Evolutionary conservation across 2,329 filamentous ascomycete genomes (phyloP), one percentile per base, ranked within the genome.

Genomic region (Colletotrichum sp.): DNA sequence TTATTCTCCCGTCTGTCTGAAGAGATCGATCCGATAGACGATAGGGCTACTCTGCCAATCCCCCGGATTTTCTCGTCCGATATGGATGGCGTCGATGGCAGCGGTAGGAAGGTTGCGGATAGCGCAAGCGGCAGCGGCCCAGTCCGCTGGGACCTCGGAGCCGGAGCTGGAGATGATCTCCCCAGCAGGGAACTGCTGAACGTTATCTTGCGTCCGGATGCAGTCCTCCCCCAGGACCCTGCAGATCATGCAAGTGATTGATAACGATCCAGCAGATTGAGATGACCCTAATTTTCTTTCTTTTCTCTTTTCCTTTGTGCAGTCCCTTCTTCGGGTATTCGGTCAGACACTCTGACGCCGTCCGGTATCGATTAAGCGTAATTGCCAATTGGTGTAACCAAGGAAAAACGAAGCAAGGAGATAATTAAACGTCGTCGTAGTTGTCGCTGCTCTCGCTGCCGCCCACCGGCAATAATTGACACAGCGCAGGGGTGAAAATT

Each of bases 171-270:
- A 52, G 43, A 58, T 58, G 21, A 24, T 58, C 55, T 28, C 73
- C 73, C 73, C 73, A 64, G 58, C 73, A 75, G 73, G 73, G 73
- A 75, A 75, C 62, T 62, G 56, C 28, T 59, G 48, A 73, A 75
- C 56, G 64, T 73, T 75, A 75, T 66, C 61, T 71, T 74, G 72
- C 63, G 64, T 71, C 48, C 14, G 26, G 67, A 61, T 74, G 72
- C 68, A 55, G 52, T 43, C 58, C 55, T 74, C 26, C 28, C 48
- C 28, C 64, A 64, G 73, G 73, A 75, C 73, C 73, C 73, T 75
- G 73, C 70, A 69, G 73, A 75, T 75, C 69, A 73, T 75, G 73
- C 73, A 69, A 59, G 73, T 75, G 70, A 75, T 73, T 64, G 73
- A 75, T 64, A 64, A 69, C 69, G 59, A 63, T 34, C 16, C 21